Evolutionary conservation across 169 alveolate genomes (phyloP), one percentile per base, ranked within the genome.

Genomic region (Plasmodium gallinaceum): DNA sequence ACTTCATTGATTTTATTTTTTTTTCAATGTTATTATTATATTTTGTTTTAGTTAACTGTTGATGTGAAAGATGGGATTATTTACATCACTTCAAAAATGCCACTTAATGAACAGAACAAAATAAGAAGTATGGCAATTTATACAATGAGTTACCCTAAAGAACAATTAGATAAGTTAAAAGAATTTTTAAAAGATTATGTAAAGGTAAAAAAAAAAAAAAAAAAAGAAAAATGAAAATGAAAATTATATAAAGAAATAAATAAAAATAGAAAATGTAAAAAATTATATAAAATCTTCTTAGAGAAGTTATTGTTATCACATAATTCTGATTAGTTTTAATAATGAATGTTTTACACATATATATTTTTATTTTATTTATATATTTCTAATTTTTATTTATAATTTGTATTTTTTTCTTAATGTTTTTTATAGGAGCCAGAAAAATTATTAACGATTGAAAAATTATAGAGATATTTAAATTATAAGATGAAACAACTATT

Each of bases 131-230:
- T 76, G 37, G 43, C 22, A 51, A 76, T 76, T 45, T 76, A 64
- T 51, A 62, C 89, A 18, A 76, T 64, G 89, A 76, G 78, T n/a
- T 76, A 39, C 26, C 89, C 89, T n/a, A 45, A 46, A 62, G 48
- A 43, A 51, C 74, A 64, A 43, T 42, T 76, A 51, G 89, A 76
- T 24, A 76, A 64, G 43, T 64, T 76, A 37, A 76, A 76, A 18
- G 89, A 76, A 16, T 64, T 62, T 14, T 76, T 76, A 51, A 72
- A 76, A 54, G 71, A 45, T 10, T 51, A 62, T 45, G 9, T 32
- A 52, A 42, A 52, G 48, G 69, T 22, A 32, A 6, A 37, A 72
- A 18, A 69, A 37, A 37, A 69, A 32, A 5, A 69, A n/a, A 42
- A 37, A 48, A 24, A 72, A 72, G 14, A 72, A n/a, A 72, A 60